These are phyloP conservation scores for Alternaria atra DNA, from an alignment of 2,329 filamentous ascomycete species.

Conservation along the genomic window DNA sequence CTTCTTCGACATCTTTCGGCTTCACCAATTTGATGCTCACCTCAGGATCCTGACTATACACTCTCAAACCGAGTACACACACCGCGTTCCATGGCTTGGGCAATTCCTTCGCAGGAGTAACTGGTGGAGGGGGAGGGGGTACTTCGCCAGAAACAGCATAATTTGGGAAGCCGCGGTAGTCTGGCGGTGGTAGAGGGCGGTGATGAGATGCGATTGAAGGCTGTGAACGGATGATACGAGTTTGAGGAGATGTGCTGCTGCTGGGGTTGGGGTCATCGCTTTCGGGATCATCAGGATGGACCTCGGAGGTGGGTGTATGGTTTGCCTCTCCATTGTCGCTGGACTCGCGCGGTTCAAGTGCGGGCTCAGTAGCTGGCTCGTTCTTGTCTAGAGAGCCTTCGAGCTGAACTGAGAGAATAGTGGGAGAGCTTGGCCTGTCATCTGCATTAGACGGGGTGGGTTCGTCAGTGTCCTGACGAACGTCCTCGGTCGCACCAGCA, in stretches of 20 bases:
- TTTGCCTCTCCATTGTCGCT: neutral
- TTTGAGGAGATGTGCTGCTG: neutral
- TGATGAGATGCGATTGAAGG: neutral
- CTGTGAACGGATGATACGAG: neutral
- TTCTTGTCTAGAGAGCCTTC: constrained; percentile 2
- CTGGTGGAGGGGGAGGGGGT: neutral
- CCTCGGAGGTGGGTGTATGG: neutral
- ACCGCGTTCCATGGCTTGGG: constrained; percentile 66
- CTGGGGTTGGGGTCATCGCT: neutral
- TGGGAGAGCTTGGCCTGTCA: neutral
- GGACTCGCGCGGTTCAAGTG: neutral
- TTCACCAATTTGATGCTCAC: constrained; percentile 45
- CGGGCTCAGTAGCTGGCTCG: neutral
- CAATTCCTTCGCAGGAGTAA: constrained; percentile 18
- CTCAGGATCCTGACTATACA: constrained; percentile 53
- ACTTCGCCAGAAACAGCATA: neutral
- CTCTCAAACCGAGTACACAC: constrained; percentile 65
- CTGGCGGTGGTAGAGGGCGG: neutral
- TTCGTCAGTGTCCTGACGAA: neutral
- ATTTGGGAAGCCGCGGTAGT: neutral
- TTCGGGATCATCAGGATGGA: neutral
- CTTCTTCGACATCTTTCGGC: constrained; percentile 42
- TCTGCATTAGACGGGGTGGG: neutral
- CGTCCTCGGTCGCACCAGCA: neutral
- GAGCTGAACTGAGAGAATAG: neutral